Percentiles rank a stretch among this genome's conserved stretches.
These are phyloP conservation scores for Didymella keratinophila DNA, from an alignment of 2,329 filamentous ascomycete species.

Conservation along the genomic window DNA sequence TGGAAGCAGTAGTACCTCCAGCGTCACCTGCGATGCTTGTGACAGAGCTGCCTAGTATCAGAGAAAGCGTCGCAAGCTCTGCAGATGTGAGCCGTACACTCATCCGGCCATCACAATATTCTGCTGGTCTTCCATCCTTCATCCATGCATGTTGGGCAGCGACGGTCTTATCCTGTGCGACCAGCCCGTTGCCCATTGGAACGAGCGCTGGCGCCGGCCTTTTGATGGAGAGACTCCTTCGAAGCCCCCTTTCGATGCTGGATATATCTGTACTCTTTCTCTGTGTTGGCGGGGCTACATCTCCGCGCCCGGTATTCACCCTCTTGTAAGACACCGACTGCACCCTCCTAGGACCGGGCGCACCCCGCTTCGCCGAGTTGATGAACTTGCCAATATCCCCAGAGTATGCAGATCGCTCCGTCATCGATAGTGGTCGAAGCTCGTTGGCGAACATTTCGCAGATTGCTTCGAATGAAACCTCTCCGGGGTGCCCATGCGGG, in stretches of 20 bases:
- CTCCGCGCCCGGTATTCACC: conserved; percentile 20
- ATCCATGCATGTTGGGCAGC: conserved; percentile 32
- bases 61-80: conserved; percentile 41
- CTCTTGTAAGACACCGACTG: conserved; percentile 31
- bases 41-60: conserved; percentile 39
- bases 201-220: conserved; percentile 24
- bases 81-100: conserved; percentile 29
- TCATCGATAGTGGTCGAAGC: conserved; percentile 28
- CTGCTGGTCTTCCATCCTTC: conserved; percentile 34
- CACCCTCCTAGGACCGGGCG: conserved; percentile 24
- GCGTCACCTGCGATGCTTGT: conserved; percentile 4
- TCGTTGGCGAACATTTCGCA: conserved; percentile 40
- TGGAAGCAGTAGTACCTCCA: neutral
- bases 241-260: conserved; percentile 24
- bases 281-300: conserved; percentile 19
- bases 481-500: conserved; percentile 32
- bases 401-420: conserved; percentile 37
- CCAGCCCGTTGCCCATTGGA: conserved; percentile 23
- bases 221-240: conserved; percentile 30
- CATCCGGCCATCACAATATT: conserved; percentile 25
- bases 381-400: conserved; percentile 36
- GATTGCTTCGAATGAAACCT: conserved; percentile 36
- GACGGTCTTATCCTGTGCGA: conserved; percentile 11
- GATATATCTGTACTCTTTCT: conserved; percentile 34
- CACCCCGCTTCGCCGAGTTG: conserved; percentile 24